A percentile compares a stretch with the other conserved stretches of the same genome.
These are phyloP conservation scores for Periglandula ipomoeae DNA, from an alignment of 2,329 filamentous ascomycete genomes.

Conservation along the genomic window DNA sequence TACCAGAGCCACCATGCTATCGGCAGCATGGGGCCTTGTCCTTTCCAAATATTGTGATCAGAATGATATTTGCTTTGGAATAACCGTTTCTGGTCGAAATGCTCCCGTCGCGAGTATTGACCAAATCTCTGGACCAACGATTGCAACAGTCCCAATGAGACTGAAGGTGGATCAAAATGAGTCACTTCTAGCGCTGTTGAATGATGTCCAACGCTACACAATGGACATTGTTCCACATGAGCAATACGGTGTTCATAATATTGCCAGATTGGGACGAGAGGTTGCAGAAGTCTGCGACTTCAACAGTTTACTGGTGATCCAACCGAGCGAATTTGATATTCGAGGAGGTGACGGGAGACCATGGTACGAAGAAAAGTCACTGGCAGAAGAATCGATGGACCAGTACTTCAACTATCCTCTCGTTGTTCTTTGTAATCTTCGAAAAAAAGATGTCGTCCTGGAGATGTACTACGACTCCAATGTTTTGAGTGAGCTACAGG, in stretches of 20 bases:
- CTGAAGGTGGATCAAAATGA: constrained; percentile 1
- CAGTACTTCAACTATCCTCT: background rate
- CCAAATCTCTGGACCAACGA: constrained; percentile 13
- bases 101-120: constrained; percentile 14
- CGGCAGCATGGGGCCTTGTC: constrained; percentile 20
- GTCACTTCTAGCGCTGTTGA: background rate
- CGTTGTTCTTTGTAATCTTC: no score
- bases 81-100: constrained; percentile 16
- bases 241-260: constrained; percentile 1
- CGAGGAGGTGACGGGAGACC: background rate
- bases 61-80: constrained; percentile 18
- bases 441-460: no score
- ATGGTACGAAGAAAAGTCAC: background rate
- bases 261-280: background rate
- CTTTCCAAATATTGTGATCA: constrained; percentile 11
- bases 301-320: background rate
- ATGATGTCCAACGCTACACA: background rate
- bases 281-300: background rate
- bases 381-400: background rate
- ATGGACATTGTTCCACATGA: background rate
- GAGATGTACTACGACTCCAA: no score
- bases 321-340: background rate
- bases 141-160: constrained; percentile 13
- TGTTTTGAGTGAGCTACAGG: no score
- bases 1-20: constrained; percentile 14